phyloP scores from a whole-genome alignment of 1,139 yeast genomes.

The Hyphopichia wangnamkhiaoensis region DNA sequence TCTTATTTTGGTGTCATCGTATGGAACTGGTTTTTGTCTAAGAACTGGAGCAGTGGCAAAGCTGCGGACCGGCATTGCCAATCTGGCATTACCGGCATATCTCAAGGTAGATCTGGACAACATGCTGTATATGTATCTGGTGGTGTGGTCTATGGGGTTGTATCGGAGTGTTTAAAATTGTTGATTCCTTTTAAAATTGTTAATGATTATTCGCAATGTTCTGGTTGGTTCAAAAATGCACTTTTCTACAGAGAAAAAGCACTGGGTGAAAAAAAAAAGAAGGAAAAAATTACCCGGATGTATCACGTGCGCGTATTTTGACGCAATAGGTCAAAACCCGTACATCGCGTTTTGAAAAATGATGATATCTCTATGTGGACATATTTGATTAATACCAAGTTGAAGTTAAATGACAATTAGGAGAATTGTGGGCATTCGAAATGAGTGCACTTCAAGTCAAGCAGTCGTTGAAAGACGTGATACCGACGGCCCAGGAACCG shows the following conservation, averaged over 20 bases:
- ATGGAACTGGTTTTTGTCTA: slow-evolving; percentile 20
- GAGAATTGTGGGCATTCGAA: too few relatives aligned
- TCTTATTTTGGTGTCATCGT: slow-evolving; percentile 18
- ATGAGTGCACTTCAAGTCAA: slow-evolving; percentile 22
- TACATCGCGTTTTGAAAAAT: neutral
- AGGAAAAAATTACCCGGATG: slow-evolving; percentile 11
- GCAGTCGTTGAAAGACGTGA: slow-evolving; percentile 44
- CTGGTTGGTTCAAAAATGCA: slow-evolving; percentile 30
- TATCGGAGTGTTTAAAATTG: too few relatives aligned
- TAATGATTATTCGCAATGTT: slow-evolving; percentile 10
- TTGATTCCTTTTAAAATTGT: neutral
- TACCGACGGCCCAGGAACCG: slow-evolving; percentile 51
- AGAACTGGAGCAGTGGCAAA: slow-evolving; percentile 18
- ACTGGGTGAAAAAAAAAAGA: slow-evolving; percentile 4
- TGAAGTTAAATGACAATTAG: too few relatives aligned
- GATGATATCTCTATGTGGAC: too few relatives aligned
- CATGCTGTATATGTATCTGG: slow-evolving; percentile 13
- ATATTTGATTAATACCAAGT: too few relatives aligned
- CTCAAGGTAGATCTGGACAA: slow-evolving; percentile 23
- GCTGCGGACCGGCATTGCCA: slow-evolving; percentile 16
- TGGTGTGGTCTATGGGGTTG: too few relatives aligned
- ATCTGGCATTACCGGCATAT: slow-evolving; percentile 11
- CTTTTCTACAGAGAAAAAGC: too few relatives aligned
- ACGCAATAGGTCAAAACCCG: neutral
- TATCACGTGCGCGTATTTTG: neutral